phyloP scores from a whole-genome alignment of 2,329 filamentous ascomycete genomes.

The Purpureocillium lavendulum region DNA sequence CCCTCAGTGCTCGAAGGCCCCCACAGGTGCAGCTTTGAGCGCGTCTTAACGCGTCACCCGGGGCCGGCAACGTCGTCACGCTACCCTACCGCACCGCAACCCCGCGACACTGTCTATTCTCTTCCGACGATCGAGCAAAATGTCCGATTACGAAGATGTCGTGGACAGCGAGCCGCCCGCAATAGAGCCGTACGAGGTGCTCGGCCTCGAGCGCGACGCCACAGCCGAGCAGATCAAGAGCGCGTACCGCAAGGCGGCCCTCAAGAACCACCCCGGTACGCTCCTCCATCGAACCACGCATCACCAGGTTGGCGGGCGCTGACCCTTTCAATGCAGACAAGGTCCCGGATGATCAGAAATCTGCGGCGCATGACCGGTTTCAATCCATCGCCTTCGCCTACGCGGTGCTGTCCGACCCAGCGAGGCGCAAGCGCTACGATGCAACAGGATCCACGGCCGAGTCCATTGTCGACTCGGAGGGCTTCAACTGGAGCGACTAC shows the following conservation, averaged over 20 bases:
- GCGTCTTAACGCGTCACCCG: conserved; percentile 10
- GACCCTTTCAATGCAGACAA: conserved; percentile 54
- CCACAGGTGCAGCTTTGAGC: neutral
- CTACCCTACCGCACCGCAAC: conserved; percentile 1
- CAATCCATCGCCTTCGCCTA: conserved; percentile 92
- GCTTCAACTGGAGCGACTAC: conserved; percentile 86
- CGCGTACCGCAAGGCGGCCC: conserved; percentile 83
- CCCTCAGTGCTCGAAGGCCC: too few species aligned
- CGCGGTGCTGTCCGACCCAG: conserved; percentile 78
- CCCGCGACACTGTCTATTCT: conserved; percentile 2
- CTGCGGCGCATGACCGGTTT: conserved; percentile 70
- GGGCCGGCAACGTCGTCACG: conserved; percentile 1
- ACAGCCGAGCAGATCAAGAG: conserved; percentile 75
- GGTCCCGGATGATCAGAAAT: conserved; percentile 57
- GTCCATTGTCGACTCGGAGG: conserved; percentile 65
- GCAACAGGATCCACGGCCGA: conserved; percentile 83
- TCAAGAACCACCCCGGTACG: conserved; percentile 78
- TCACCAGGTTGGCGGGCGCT: conserved; percentile 6
- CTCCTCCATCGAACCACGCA: neutral
- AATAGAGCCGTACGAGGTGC: conserved; percentile 72
- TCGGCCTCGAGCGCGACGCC: conserved; percentile 62
- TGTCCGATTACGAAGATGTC: conserved; percentile 44
- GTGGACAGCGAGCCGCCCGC: conserved; percentile 49
- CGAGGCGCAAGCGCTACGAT: conserved; percentile 79
- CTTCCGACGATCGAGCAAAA: conserved; percentile 16